phyloP scores from a whole-genome alignment of 2,329 filamentous ascomycete genomes.

The Gnomoniopsis sp. region DNA sequence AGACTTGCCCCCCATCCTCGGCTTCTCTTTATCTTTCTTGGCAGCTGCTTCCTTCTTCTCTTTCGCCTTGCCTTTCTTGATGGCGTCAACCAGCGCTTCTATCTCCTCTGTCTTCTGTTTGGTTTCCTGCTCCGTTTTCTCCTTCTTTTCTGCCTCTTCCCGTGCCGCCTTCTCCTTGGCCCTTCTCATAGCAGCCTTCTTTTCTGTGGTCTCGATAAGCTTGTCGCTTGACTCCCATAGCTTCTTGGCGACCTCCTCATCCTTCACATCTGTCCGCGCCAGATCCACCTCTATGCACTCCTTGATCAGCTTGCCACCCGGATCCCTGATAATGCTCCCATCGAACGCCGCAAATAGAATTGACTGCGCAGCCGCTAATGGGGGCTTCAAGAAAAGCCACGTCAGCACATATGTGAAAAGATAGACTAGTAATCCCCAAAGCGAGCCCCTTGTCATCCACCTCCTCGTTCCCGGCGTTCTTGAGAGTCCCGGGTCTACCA shows the following conservation, averaged over 20 bases:
- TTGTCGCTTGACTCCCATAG: slow-evolving; percentile 88
- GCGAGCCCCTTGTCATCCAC: slow-evolving; percentile 80
- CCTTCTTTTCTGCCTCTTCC: slow-evolving; percentile 32
- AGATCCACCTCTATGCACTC: slow-evolving; percentile 79
- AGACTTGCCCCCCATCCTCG: slow-evolving; percentile 18
- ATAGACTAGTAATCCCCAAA: slow-evolving; percentile 77
- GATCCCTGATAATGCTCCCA: slow-evolving; percentile 58
- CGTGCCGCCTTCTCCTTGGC: slow-evolving; percentile 36
- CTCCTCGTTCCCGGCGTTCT: slow-evolving; percentile 84
- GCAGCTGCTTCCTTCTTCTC: slow-evolving; percentile 29
- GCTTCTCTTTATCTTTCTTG: slow-evolving; percentile 25
- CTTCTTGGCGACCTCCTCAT: slow-evolving; percentile 76
- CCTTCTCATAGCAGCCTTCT: slow-evolving; percentile 64
- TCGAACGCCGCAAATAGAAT: slow-evolving; percentile 87
- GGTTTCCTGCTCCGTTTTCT: slow-evolving; percentile 26
- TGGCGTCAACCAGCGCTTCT: slow-evolving; percentile 39
- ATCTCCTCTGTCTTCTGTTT: slow-evolving; percentile 28
- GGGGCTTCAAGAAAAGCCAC: slow-evolving; percentile 86
- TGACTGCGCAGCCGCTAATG: slow-evolving; percentile 79
- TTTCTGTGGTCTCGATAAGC: slow-evolving; percentile 78
- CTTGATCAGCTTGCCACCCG: slow-evolving; percentile 74
- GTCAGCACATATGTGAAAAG: slow-evolving; percentile 73
- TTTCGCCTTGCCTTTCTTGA: slow-evolving; percentile 40
- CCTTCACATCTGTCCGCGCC: slow-evolving; percentile 68
- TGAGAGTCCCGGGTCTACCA: slow-evolving; percentile 82